Evolutionary conservation across 192 early-diverging fungal genomes (phyloP).

Genomic region (Geranomyces michiganensis): DNA sequence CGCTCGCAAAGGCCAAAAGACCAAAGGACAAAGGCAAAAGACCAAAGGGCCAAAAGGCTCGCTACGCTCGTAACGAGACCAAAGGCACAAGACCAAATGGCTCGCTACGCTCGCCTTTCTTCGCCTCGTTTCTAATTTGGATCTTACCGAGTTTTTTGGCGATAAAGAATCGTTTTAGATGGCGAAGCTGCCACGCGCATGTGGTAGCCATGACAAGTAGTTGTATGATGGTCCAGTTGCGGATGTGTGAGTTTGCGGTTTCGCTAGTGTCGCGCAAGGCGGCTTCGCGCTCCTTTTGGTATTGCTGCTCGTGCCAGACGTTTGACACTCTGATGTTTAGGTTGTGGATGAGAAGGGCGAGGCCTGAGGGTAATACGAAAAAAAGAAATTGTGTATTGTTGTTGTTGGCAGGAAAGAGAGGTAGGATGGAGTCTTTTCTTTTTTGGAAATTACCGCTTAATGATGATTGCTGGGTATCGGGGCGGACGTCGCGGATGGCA

Average conservation of each 20-base stretch:
- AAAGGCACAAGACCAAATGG: no score
- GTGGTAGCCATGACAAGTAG: constrained; percentile 68
- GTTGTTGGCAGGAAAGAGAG: no score
- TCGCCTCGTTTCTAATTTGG: no score
- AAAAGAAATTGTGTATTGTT: neutral
- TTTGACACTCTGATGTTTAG: constrained; percentile 79
- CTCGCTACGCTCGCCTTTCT: no score
- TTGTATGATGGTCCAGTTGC: constrained; percentile 88
- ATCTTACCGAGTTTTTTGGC: constrained; percentile 81
- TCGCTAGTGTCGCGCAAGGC: constrained; percentile 90
- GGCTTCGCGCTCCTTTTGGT: constrained; percentile 86
- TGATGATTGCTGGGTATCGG: constrained; percentile 46
- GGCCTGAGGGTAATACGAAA: constrained; percentile 36
- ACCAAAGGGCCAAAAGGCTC: no score
- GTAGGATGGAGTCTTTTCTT: neutral
- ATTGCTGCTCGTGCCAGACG: constrained; percentile 86
- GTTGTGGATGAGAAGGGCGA: constrained; percentile 74
- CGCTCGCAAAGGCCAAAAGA: no score
- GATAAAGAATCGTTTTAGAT: constrained; percentile 83
- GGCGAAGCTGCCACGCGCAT: constrained; percentile 81
- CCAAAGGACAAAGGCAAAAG: no score
- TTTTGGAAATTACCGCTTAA: constrained; percentile 38
- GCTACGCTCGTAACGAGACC: no score
- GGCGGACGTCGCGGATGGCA: constrained; percentile 53
- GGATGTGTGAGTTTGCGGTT: constrained; percentile 78